phyloP scores from a whole-genome alignment of 345 rosid genomes.

The Theobroma cacao region DNA sequence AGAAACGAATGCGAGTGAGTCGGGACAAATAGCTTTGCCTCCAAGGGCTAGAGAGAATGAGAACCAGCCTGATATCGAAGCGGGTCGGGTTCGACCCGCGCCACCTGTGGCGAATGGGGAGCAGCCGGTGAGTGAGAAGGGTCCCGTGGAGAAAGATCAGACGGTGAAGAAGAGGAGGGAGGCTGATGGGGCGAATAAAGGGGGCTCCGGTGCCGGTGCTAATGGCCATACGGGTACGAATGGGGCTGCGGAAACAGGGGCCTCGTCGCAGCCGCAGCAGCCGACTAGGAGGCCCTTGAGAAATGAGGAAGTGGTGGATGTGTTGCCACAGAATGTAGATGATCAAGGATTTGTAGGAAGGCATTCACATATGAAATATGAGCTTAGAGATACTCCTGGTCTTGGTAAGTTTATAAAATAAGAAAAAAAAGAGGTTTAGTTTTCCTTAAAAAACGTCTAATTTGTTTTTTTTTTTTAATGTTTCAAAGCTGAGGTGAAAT shows the following conservation, averaged over 20 bases:
- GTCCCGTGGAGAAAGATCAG: slow-evolving; percentile 49
- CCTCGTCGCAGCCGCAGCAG: slow-evolving; percentile 17
- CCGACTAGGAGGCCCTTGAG: slow-evolving; percentile 54
- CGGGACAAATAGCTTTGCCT: slow-evolving; percentile 64
- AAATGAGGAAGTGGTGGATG: slow-evolving; percentile 56
- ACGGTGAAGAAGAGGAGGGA: slow-evolving; percentile 79
- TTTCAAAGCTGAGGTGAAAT: background rate
- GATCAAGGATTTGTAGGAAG: slow-evolving; percentile 60
- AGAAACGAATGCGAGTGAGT: slow-evolving; percentile 72
- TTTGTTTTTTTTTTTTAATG: background rate
- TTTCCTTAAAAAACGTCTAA: background rate
- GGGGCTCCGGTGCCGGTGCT: slow-evolving; percentile 24
- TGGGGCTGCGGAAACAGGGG: slow-evolving; percentile 31
- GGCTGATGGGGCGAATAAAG: slow-evolving; percentile 55
- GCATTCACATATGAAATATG: slow-evolving; percentile 82
- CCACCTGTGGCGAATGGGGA: slow-evolving; percentile 29
- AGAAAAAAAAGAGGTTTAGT: no score
- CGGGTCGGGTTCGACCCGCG: slow-evolving; percentile 41
- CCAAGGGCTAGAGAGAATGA: slow-evolving; percentile 44
- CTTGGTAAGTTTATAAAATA: slow-evolving; percentile 58
- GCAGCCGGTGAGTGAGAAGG: slow-evolving; percentile 28
- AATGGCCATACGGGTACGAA: slow-evolving; percentile 46
- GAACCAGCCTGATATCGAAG: slow-evolving; percentile 66
- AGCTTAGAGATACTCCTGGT: slow-evolving; percentile 88
- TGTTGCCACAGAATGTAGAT: slow-evolving; percentile 57